Evolutionary conservation across 768 basidiomycete species (phyloP).

Genomic region (Gelatoporia subvermispora): DNA sequence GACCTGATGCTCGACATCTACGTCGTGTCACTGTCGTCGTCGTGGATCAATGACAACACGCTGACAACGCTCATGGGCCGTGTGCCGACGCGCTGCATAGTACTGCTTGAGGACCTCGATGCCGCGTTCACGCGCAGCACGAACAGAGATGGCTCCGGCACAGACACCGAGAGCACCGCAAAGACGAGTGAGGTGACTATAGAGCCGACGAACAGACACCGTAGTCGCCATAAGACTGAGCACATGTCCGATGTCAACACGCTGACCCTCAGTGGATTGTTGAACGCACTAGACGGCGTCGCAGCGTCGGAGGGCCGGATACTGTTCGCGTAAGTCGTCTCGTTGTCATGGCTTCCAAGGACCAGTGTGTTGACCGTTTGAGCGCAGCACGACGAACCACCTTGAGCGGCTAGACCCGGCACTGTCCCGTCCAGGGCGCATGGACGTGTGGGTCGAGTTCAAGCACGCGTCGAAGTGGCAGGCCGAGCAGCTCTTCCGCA

Average conservation of each 20-base stretch:
- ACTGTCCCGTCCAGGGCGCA: conserved; percentile 84
- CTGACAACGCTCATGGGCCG: conserved; percentile 83
- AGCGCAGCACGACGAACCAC: conserved; percentile 77
- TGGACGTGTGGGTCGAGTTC: conserved; percentile 93
- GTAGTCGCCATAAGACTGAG: conserved; percentile 43
- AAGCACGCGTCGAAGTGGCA: conserved; percentile 83
- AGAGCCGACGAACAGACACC: conserved; percentile 29
- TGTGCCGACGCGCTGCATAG: conserved; percentile 79
- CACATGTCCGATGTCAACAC: conserved; percentile 76
- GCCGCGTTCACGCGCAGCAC: conserved; percentile 82
- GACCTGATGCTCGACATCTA: conserved; percentile 90
- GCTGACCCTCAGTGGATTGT: conserved; percentile 70
- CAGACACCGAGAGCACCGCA: conserved; percentile 28
- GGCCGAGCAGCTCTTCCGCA: conserved; percentile 81
- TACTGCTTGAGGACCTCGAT: conserved; percentile 87
- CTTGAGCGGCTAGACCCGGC: conserved; percentile 89
- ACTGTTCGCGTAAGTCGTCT: conserved; percentile 72
- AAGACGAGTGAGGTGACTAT: conserved; percentile 31
- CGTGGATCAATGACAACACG: conserved; percentile 86
- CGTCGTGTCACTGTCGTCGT: conserved; percentile 79
- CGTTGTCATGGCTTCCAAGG: neutral
- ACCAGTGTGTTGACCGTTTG: conserved; percentile 3
- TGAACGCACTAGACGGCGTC: conserved; percentile 85
- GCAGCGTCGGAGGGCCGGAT: conserved; percentile 84
- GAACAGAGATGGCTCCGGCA: conserved; percentile 53